phyloP scores from a whole-genome alignment of 2,329 filamentous ascomycete genomes.

The Cordyceps farinosa region DNA sequence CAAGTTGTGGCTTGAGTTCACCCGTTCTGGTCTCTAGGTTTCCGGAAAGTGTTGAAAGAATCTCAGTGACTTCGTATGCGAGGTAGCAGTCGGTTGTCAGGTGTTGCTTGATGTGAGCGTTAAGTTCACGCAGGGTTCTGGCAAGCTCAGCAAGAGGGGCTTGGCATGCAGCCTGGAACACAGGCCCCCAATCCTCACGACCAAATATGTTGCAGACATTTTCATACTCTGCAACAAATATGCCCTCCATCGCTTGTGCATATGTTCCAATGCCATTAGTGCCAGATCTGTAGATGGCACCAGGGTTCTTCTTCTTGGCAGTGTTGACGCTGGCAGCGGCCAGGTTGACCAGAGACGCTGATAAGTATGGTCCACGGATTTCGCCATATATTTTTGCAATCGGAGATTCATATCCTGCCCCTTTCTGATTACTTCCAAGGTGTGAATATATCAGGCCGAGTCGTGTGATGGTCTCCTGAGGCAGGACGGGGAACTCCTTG shows the following conservation, averaged over 20 bases:
- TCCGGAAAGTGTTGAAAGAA: constrained; percentile 75
- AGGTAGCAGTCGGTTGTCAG: constrained; percentile 89
- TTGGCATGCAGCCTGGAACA: constrained; percentile 77
- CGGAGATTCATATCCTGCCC: constrained; percentile 58
- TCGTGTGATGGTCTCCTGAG: constrained; percentile 70
- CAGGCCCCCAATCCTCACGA: constrained; percentile 76
- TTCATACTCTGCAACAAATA: constrained; percentile 85
- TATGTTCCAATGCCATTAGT: constrained; percentile 92
- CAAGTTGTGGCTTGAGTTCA: constrained; percentile 77
- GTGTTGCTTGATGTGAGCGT: constrained; percentile 82
- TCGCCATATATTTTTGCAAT: constrained; percentile 83
- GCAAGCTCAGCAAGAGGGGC: constrained; percentile 75
- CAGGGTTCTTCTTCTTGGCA: constrained; percentile 73
- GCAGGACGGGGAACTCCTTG: constrained; percentile 75
- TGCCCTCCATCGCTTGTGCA: constrained; percentile 78
- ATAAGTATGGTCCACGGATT: constrained; percentile 81
- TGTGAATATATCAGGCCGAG: constrained; percentile 77
- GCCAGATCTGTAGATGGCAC: constrained; percentile 80
- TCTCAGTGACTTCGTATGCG: constrained; percentile 91
- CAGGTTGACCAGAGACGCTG: constrained; percentile 75
- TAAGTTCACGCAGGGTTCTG: constrained; percentile 82
- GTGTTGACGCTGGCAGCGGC: constrained; percentile 83
- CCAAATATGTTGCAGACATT: constrained; percentile 85
- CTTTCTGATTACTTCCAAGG: constrained; percentile 58
- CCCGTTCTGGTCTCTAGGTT: constrained; percentile 79